Conservation (phyloP, 2,329 filamentous ascomycete genomes). For the Pyricularia grisea region DNA sequence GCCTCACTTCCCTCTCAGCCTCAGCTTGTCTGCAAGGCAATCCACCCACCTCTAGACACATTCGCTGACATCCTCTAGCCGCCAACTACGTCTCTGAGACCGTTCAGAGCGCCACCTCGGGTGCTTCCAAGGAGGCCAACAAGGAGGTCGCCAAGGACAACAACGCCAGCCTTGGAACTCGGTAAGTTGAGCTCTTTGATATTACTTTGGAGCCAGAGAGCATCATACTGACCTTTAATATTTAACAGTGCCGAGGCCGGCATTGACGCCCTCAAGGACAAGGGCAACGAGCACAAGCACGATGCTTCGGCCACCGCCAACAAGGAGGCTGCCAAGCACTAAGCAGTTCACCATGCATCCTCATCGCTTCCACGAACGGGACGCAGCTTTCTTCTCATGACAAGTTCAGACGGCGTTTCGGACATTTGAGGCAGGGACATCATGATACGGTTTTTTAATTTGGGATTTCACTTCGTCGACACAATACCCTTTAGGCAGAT, state of each 20-base stretch:
- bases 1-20: background rate
- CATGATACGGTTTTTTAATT: background rate
- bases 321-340: slow-evolving; percentile 28
- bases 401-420: background rate
- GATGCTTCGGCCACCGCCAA: slow-evolving; percentile 25
- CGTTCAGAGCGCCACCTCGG: slow-evolving; percentile 31
- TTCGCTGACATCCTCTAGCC: slow-evolving; percentile 15
- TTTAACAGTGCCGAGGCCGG: slow-evolving; percentile 17
- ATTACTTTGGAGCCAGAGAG: background rate
- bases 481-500: background rate
- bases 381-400: background rate
- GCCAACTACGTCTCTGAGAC: slow-evolving; percentile 52
- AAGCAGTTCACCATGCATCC: slow-evolving; percentile 10
- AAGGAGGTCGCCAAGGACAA: slow-evolving; percentile 47
- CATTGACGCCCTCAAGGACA: slow-evolving; percentile 24
- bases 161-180: slow-evolving; percentile 34
- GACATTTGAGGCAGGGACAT: background rate
- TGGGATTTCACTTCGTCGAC: background rate
- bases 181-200: slow-evolving; percentile 20
- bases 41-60: background rate
- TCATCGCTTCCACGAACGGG: background rate
- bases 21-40: background rate
- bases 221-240: slow-evolving; percentile 5
- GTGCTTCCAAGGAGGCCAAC: slow-evolving; percentile 49
- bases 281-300: slow-evolving; percentile 20